Conservation (phyloP, 345 rosid species). For the Ceriops tagal region DNA sequence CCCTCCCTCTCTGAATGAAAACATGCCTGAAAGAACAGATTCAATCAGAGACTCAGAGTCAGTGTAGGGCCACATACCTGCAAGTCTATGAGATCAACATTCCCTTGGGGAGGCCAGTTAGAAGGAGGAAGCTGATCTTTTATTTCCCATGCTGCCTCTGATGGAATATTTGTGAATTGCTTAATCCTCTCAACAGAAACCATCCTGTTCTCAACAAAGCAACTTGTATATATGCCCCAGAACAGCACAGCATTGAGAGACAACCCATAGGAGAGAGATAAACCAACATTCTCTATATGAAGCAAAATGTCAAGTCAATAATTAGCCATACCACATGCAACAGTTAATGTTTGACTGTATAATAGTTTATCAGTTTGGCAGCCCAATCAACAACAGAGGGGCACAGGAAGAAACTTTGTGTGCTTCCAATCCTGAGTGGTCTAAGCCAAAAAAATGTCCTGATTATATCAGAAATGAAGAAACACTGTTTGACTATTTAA, state of each 20-base stretch:
- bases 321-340: background rate
- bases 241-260: conserved; percentile 35
- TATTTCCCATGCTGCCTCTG: conserved; percentile 59
- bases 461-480: background rate
- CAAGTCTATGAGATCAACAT: conserved; percentile 16
- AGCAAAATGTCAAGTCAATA: conserved; percentile 6
- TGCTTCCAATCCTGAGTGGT: no score
- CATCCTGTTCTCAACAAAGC: conserved; percentile 74
- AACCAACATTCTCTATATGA: conserved; percentile 6
- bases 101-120: conserved; percentile 22
- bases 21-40: background rate
- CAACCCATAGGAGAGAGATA: conserved; percentile 12
- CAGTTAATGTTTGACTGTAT: background rate
- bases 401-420: no score
- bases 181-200: conserved; percentile 28
- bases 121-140: conserved; percentile 37
- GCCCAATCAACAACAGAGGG: no score
- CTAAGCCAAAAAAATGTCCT: no score
- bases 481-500: background rate
- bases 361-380: no score
- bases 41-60: no score
- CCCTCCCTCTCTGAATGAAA: background rate
- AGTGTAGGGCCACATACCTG: conserved; percentile 14
- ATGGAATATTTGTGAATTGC: conserved; percentile 21
- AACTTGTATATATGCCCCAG: conserved; percentile 76